A percentile compares a stretch with the other conserved stretches of the same genome.
Evolutionary conservation across 2,329 filamentous ascomycete genomes (phyloP).

Genomic region (Penicillium sp.): DNA sequence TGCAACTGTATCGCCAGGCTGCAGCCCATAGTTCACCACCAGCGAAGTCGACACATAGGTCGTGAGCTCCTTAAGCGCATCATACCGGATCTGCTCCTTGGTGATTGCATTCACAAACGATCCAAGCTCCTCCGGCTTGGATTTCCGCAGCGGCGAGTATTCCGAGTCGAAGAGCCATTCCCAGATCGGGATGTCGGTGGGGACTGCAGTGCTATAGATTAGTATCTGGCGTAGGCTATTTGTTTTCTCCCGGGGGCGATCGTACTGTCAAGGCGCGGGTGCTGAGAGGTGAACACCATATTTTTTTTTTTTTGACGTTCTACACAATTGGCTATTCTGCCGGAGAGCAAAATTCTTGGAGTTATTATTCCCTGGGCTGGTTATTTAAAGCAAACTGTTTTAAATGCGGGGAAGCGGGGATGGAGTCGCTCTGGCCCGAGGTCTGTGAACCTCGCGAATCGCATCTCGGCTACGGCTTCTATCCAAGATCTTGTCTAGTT

Average conservation of each 20-base stretch:
- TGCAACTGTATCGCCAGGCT: constrained; percentile 61
- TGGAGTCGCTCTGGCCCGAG: neutral
- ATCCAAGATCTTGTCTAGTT: too few species aligned
- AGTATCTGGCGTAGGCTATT: too few species aligned
- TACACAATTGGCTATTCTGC: neutral
- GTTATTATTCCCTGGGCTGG: neutral
- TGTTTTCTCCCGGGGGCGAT: too few species aligned
- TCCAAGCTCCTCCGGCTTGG: constrained; percentile 47
- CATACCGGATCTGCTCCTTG: constrained; percentile 62
- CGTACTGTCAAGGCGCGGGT: constrained; percentile 7
- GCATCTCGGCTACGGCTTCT: neutral
- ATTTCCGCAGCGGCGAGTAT: constrained; percentile 55
- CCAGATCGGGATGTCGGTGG: constrained; percentile 53
- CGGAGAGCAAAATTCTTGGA: neutral
- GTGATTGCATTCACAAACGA: constrained; percentile 60
- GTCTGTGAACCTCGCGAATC: neutral
- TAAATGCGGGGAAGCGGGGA: neutral
- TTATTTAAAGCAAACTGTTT: neutral
- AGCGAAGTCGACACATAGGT: constrained; percentile 66
- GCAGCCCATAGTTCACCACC: constrained; percentile 59
- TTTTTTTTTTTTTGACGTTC: neutral
- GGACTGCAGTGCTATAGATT: constrained; percentile 15
- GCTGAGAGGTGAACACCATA: constrained; percentile 9
- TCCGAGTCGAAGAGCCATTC: constrained; percentile 63
- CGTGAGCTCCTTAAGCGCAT: constrained; percentile 56